A percentile compares a stretch with the other conserved stretches of the same genome.
These are phyloP conservation scores for Ceratobasidium sp. DNA, from an alignment of 1,284 basidiomycete genomes.

Conservation along the genomic window DNA sequence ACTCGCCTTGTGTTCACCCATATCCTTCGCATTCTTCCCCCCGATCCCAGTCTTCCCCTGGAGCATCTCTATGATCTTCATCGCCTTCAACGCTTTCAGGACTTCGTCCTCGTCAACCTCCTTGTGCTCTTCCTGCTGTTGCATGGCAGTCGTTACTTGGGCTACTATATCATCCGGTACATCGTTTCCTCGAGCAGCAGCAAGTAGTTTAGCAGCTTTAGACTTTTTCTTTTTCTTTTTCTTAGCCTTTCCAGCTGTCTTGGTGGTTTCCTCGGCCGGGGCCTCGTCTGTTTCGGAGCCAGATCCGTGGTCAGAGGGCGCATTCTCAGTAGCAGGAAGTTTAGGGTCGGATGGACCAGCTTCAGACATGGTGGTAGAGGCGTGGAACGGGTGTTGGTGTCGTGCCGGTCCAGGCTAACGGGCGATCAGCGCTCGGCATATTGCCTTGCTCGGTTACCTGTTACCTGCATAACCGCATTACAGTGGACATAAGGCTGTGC, in stretches of 20 bases:
- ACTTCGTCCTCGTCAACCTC: conserved; percentile 67
- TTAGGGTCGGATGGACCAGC: conserved; percentile 36
- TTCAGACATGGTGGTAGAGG: conserved; percentile 35
- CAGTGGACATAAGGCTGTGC: no score
- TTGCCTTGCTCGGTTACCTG: no score
- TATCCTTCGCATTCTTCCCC: conserved; percentile 78
- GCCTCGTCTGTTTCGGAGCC: conserved; percentile 49
- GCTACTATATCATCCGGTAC: conserved; percentile 70
- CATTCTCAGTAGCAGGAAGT: conserved; percentile 16
- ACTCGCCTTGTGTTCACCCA: conserved; percentile 86
- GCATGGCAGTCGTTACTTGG: conserved; percentile 68
- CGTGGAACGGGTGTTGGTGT: not conserved
- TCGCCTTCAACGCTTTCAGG: conserved; percentile 68
- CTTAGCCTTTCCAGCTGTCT: conserved; percentile 56
- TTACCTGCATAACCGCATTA: no score
- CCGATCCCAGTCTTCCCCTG: conserved; percentile 75
- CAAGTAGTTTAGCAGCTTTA: conserved; percentile 57
- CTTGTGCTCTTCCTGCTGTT: conserved; percentile 60
- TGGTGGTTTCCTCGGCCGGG: conserved; percentile 45
- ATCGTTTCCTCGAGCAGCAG: conserved; percentile 59
- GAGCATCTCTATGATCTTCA: conserved; percentile 78
- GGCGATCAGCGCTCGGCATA: conserved; percentile 6
- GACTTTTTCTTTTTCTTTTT: conserved; percentile 84
- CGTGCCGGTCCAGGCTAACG: not conserved
- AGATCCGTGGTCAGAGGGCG: conserved; percentile 48